These are phyloP conservation scores for Iris macrosiphon DNA, from an alignment of 106 monocot genomes.

Conservation along the genomic window DNA sequence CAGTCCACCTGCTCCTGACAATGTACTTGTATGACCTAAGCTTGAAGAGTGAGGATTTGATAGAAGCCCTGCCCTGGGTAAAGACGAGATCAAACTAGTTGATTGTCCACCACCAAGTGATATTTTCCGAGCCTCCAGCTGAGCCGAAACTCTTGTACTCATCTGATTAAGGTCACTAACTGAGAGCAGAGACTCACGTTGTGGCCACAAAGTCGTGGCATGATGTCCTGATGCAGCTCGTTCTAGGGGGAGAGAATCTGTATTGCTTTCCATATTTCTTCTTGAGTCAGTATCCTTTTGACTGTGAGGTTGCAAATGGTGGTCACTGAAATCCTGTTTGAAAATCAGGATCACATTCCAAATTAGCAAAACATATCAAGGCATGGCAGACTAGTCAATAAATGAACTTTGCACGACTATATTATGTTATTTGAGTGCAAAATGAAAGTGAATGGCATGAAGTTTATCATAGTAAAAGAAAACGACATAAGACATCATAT, in stretches of 20 bases:
- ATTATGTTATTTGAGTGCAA: too few species aligned
- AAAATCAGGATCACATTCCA: too few species aligned
- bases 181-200: slow-evolving; percentile 18
- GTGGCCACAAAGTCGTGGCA: slow-evolving; percentile 19
- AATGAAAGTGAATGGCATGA: neutral
- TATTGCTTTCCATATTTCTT: slow-evolving; percentile 16
- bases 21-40: slow-evolving; percentile 12
- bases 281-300: slow-evolving; percentile 27
- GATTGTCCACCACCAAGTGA: slow-evolving; percentile 24
- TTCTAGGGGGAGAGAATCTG: slow-evolving; percentile 17
- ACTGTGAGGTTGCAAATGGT: slow-evolving; percentile 15
- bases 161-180: slow-evolving; percentile 11
- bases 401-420: too few species aligned
- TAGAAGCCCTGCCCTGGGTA: slow-evolving; percentile 18
- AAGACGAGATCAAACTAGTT: slow-evolving; percentile 21
- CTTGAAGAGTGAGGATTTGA: slow-evolving; percentile 21
- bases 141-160: slow-evolving; percentile 33
- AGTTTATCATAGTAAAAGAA: neutral
- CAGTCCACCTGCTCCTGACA: slow-evolving; percentile 12
- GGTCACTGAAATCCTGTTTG: slow-evolving; percentile 48
- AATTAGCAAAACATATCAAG: too few species aligned
- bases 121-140: slow-evolving; percentile 6
- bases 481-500: too few species aligned
- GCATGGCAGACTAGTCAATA: too few species aligned
- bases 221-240: slow-evolving; percentile 10